Evolutionary conservation across 257 asterid species (phyloP), one percentile per base, ranked within the genome.

Genomic region (Craterostigma plantagineum): DNA sequence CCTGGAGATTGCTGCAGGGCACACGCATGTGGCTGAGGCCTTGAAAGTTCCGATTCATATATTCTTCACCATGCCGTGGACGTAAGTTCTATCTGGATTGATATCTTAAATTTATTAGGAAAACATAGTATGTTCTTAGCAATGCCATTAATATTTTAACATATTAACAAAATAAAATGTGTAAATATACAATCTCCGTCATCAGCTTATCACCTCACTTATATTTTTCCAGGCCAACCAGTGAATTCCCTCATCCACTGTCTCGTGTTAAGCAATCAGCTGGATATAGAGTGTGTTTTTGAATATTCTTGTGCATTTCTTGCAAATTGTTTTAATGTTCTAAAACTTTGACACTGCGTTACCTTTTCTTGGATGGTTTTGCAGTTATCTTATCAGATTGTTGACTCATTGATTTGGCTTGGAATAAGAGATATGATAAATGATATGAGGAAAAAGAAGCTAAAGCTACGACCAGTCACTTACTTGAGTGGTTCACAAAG

Each of bases 31-130:
- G 46, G 83, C 96, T 23, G 92, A 81, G 77, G 92, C 92, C 42
- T 50, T 86, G 48, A 64, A 63, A 48, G 81, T 86, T 48, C 96
- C 96, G 3, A 15, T 86, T 40, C 96, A 86, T 69, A 69, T 86
- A 54, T 59, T 86, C 43, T 86, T 86, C 57, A 86, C 96, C 44
- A 86, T 86, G 96, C 96, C 96, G 13, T 86, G 96, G 96, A 86
- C 96, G 96, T 86, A 63, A n/a, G 45, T 37, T 38, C 23, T 13
- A 23, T 6, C 30, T 23, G 30, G 6, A 23, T 23, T 23, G 4
- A 6, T 23, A 6, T 23, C 6, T 23, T 23, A 23, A 23, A 23
- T 23, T 2, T 2, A 23, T 23, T 23, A 6, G 30, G 30, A 23
- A n/a, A 23, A 23, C 30, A 23, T 6, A 23, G 2, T 23, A 2